These are phyloP conservation scores for Trichoderma brevicompactum DNA, from an alignment of 2,329 filamentous ascomycete genomes.

Conservation along the genomic window DNA sequence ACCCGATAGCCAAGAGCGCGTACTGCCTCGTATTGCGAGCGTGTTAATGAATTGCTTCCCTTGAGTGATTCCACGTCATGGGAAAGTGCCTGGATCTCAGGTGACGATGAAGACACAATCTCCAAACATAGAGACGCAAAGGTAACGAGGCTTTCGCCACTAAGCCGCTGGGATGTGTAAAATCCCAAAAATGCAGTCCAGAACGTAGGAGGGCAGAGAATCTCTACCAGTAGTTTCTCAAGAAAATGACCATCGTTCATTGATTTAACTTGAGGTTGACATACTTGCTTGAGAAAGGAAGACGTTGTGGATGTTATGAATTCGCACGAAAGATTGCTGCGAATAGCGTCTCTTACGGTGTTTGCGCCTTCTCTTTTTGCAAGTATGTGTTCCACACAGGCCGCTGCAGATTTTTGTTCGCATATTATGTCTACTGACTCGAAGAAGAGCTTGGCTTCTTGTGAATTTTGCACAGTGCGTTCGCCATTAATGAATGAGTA, in stretches of 20 bases:
- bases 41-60: constrained; percentile 35
- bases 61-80: constrained; percentile 37
- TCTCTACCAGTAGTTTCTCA: constrained; percentile 14
- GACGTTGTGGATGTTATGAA: constrained; percentile 17
- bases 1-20: constrained; percentile 44
- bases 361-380: constrained; percentile 22
- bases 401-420: constrained; percentile 18
- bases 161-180: not conserved
- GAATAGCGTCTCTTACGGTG: constrained; percentile 24
- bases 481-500: constrained; percentile 27
- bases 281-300: constrained; percentile 23
- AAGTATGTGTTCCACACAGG: constrained; percentile 29
- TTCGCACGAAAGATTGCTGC: constrained; percentile 24
- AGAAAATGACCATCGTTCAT: constrained; percentile 30
- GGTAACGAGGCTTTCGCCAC: not conserved
- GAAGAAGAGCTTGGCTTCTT: constrained; percentile 32
- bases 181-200: constrained; percentile 26
- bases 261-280: constrained; percentile 21
- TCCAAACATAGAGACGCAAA: constrained; percentile 33
- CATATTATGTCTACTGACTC: constrained; percentile 28
- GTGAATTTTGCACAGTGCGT: constrained; percentile 15
- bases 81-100: constrained; percentile 13
- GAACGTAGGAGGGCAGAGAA: constrained; percentile 30
- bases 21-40: constrained; percentile 34
- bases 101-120: constrained; percentile 20